Evolutionary conservation across 2,329 filamentous ascomycete genomes (phyloP).

Genomic region (Chaetomiaceae sp.): DNA sequence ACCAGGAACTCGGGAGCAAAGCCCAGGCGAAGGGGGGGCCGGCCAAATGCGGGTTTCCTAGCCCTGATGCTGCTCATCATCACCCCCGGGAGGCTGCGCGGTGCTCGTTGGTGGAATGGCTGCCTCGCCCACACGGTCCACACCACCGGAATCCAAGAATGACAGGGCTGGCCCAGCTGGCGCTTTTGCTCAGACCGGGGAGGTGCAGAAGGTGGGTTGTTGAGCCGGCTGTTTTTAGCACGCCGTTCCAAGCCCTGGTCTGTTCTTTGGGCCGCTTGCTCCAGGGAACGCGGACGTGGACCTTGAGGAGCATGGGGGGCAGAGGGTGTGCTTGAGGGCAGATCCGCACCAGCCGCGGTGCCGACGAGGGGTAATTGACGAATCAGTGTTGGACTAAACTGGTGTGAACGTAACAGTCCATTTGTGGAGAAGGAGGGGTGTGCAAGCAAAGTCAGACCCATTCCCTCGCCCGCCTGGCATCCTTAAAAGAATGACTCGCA

Average conservation of each 20-base stretch:
- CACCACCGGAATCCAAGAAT: conserved; percentile 19
- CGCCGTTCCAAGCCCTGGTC: conserved; percentile 18
- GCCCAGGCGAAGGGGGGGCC: background rate
- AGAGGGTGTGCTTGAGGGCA: conserved; percentile 15
- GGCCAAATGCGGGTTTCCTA: background rate
- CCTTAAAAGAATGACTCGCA: background rate
- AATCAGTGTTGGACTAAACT: conserved; percentile 13
- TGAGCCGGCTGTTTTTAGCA: conserved; percentile 23
- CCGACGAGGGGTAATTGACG: conserved; percentile 12
- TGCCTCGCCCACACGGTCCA: conserved; percentile 19
- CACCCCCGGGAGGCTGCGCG: conserved; percentile 1
- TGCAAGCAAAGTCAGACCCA: too few species aligned
- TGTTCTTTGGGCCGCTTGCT: conserved; percentile 14
- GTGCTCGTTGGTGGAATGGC: conserved; percentile 5
- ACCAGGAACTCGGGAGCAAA: conserved; percentile 10
- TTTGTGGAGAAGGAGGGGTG: background rate
- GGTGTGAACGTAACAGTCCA: conserved; percentile 17
- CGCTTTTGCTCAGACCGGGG: conserved; percentile 15
- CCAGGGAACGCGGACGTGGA: conserved; percentile 16
- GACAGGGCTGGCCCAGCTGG: conserved; percentile 17
- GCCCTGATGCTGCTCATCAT: background rate
- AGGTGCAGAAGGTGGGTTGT: conserved; percentile 15
- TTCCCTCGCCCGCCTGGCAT: too few species aligned
- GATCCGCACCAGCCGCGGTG: conserved; percentile 15
- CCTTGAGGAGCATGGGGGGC: conserved; percentile 15